Evolutionary conservation across 352 stramenopile genomes (phyloP), one percentile per base, ranked within the genome.

Genomic region (Phytophthora brassicae): DNA sequence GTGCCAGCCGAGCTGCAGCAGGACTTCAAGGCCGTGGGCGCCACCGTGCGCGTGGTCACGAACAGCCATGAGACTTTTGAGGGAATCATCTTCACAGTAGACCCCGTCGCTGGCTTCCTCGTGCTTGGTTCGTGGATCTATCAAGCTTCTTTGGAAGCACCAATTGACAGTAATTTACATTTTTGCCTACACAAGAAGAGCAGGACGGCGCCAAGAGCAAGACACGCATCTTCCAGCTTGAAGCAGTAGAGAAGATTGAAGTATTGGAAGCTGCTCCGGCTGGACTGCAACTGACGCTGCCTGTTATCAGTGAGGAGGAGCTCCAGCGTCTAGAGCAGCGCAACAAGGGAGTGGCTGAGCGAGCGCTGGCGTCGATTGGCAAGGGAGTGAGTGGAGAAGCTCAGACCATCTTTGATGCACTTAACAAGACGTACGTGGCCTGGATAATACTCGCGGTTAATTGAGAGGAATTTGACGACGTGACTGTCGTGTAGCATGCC

Each of bases 351-450:
- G 57, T 85, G 17, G 81, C 83, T 0, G 76, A 90, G 70, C 79
- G 79, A 14, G 85, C 84, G 19, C 64, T 94, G 38, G 85, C 85
- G 16, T 92, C 85, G 20, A 94, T 94, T 42, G 87, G 87, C 50
- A 86, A 89, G 69, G 75, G 73, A 44, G 87, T 96, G 44, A 74
- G 72, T 6, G 58, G 64, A 2, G 75, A 92, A 52, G 85, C 85
- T 23, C 87, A 96, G 56, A 60, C 68, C 33, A 90, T 94, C 65
- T 96, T 96, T 45, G 86, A 96, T 56, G 85, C 85, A 29, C 81
- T 96, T 43, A 94, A 93, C 74, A 96, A 96, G 68, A 96, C 87
- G 74, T 94, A 83, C 60, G 75, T 64, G 20, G 28, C 47, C 26
- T 56, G n/a, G 17, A 13, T 17, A n/a, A 12, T 20, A n/a, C n/a